phyloP scores from a whole-genome alignment of 2,329 filamentous ascomycete species.

The Zymoseptoria brevis region DNA sequence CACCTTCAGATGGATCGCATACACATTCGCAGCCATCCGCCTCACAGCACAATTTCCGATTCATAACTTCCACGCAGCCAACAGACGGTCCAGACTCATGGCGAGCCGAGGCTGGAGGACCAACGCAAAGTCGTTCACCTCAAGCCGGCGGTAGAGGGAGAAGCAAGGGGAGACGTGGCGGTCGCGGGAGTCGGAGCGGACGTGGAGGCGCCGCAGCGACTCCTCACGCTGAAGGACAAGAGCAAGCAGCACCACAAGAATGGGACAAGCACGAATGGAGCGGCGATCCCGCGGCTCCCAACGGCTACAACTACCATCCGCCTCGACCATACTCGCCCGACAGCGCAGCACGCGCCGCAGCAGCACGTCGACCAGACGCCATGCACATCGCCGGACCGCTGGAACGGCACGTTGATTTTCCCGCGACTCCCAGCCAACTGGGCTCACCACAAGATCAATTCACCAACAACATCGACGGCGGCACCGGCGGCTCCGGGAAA shows the following conservation, averaged over 20 bases:
- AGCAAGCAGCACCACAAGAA: slow-evolving; percentile 31
- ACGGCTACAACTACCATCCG: slow-evolving; percentile 24
- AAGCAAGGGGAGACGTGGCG: slow-evolving; percentile 28
- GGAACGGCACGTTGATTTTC: slow-evolving; percentile 18
- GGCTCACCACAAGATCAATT: slow-evolving; percentile 11
- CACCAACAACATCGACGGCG: slow-evolving; percentile 6
- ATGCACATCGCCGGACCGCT: slow-evolving; percentile 7
- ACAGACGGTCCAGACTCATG: slow-evolving; percentile 25
- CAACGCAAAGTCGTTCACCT: not conserved
- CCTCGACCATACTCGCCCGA: slow-evolving; percentile 10
- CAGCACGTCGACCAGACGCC: slow-evolving; percentile 1
- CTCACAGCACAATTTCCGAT: slow-evolving; percentile 23
- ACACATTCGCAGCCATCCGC: slow-evolving; percentile 19
- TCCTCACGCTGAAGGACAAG: slow-evolving; percentile 15
- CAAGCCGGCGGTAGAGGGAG: slow-evolving; percentile 17
- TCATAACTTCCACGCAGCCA: slow-evolving; percentile 27
- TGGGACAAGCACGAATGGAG: slow-evolving; percentile 35
- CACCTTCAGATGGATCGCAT: slow-evolving; percentile 26
- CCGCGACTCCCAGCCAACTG: slow-evolving; percentile 17
- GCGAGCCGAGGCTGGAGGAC: slow-evolving; percentile 17
- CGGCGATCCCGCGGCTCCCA: slow-evolving; percentile 31
- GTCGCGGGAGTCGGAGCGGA: slow-evolving; percentile 31
- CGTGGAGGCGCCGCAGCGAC: slow-evolving; percentile 29
- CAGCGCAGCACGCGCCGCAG: slow-evolving; percentile 4
- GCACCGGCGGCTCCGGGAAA: slow-evolving; percentile 27